phyloP scores from a whole-genome alignment of 306 rosid genomes.

The Quercus mongolica region DNA sequence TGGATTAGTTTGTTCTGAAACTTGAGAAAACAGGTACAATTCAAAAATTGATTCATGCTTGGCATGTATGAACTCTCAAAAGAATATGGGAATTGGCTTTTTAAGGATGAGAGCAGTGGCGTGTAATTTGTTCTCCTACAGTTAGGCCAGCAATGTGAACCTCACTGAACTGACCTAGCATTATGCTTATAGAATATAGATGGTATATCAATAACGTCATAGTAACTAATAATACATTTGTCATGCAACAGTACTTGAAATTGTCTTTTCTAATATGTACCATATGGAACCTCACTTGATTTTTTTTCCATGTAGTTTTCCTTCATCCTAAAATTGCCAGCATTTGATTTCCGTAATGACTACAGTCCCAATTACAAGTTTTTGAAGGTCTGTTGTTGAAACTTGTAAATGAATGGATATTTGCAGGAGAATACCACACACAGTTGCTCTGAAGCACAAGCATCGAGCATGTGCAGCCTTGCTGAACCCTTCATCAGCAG shows the following conservation, averaged over 20 bases:
- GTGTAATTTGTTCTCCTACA: background rate
- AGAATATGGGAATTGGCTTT: background rate
- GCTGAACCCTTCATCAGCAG: constrained; percentile 78
- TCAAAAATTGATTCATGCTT: background rate
- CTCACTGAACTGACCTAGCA: background rate
- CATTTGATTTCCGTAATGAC: background rate
- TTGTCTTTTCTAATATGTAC: background rate
- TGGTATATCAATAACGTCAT: too few relatives aligned
- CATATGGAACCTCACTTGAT: background rate
- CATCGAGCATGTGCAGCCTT: constrained; percentile 67
- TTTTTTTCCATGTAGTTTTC: constrained; percentile 4
- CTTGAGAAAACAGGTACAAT: too few relatives aligned
- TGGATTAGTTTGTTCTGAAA: background rate
- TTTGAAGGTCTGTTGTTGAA: background rate
- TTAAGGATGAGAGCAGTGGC: background rate
- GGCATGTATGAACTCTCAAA: background rate
- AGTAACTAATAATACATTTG: too few relatives aligned
- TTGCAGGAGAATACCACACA: constrained; percentile 77
- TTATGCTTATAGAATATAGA: background rate
- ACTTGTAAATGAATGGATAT: constrained; percentile 1
- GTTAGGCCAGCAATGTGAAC: background rate
- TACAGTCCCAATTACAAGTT: background rate
- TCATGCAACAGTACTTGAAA: background rate
- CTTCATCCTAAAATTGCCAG: constrained; percentile 1
- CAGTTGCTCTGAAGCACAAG: constrained; percentile 70